phyloP scores from a whole-genome alignment of 1,284 basidiomycete genomes.

The Cryptococcus wingfieldii region DNA sequence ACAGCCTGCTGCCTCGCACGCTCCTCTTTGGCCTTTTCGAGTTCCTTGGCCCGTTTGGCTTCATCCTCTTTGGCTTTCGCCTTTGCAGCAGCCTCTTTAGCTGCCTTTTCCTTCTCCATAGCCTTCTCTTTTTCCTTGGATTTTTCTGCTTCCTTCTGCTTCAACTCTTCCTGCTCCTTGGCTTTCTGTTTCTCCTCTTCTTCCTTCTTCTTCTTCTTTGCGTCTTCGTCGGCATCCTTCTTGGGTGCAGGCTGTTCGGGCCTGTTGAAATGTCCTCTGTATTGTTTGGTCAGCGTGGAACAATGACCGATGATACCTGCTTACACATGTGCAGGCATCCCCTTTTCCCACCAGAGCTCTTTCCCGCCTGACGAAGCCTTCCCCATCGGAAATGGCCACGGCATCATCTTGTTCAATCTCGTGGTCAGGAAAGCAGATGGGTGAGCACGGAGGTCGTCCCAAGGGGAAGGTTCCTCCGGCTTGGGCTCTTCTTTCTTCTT shows the following conservation, averaged over 20 bases:
- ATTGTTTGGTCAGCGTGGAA: neutral
- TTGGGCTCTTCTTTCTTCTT: constrained; percentile 5
- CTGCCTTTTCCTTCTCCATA: constrained; percentile 15
- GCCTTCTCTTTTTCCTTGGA: constrained; percentile 24
- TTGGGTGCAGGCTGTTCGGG: constrained; percentile 14
- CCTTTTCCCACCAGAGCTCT: constrained; percentile 43
- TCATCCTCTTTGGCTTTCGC: constrained; percentile 20
- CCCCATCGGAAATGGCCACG: constrained; percentile 40
- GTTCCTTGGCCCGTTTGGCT: constrained; percentile 19
- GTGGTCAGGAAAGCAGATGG: constrained; percentile 39
- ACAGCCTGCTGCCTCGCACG: constrained; percentile 11
- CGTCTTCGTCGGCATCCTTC: constrained; percentile 13
- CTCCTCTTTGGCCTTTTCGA: constrained; percentile 12
- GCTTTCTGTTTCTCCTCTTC: constrained; percentile 12
- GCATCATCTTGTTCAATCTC: constrained; percentile 24
- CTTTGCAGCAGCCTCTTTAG: constrained; percentile 19
- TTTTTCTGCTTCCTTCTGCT: constrained; percentile 14
- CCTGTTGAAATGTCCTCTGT: constrained; percentile 35
- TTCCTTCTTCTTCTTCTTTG: constrained; percentile 12
- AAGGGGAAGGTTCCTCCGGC: constrained; percentile 20
- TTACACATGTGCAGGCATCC: constrained; percentile 36
- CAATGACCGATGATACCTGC: constrained; percentile 1
- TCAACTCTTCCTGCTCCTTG: constrained; percentile 12
- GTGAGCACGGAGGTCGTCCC: constrained; percentile 35
- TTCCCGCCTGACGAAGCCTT: constrained; percentile 15